Percentiles rank a stretch among this genome's conserved stretches.
Conservation (phyloP, 257 asterid species). For the Gentiana straminea region DNA sequence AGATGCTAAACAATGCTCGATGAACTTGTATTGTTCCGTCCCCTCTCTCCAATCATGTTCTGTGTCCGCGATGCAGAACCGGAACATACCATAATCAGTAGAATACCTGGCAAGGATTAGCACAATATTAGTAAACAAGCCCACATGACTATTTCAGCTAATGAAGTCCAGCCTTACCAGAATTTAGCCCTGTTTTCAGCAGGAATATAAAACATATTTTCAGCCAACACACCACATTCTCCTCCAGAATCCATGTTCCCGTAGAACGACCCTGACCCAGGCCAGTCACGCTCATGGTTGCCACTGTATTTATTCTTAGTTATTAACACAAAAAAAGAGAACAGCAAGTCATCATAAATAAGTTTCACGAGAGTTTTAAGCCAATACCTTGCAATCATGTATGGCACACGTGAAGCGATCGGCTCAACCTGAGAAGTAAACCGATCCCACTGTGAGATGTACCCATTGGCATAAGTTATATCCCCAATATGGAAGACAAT, state of each 20-base stretch:
- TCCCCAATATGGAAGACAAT: slow-evolving; percentile 91
- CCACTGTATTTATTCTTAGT: slow-evolving; percentile 45
- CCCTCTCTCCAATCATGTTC: slow-evolving; percentile 96
- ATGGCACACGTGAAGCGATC: slow-evolving; percentile 75
- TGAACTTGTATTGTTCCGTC: slow-evolving; percentile 67
- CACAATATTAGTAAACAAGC: not conserved
- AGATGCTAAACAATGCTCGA: slow-evolving; percentile 66
- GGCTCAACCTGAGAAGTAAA: slow-evolving; percentile 88
- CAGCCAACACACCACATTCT: slow-evolving; percentile 86
- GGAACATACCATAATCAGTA: slow-evolving; percentile 88
- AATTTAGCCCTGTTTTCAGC: slow-evolving; percentile 88
- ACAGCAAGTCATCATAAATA: not conserved
- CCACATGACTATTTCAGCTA: not conserved
- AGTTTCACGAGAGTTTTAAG: not conserved
- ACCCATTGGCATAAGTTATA: slow-evolving; percentile 72
- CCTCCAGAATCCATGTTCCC: slow-evolving; percentile 77
- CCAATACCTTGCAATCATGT: slow-evolving; percentile 85
- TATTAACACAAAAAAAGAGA: not conserved
- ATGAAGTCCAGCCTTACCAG: slow-evolving; percentile 40
- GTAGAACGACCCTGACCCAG: slow-evolving; percentile 77
- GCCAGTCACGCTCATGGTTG: slow-evolving; percentile 98
- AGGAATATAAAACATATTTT: slow-evolving; percentile 76
- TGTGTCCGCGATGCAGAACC: slow-evolving; percentile 77
- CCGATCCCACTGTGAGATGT: slow-evolving; percentile 93
- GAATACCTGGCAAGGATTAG: slow-evolving; percentile 43